Percentiles rank a stretch among this genome's conserved stretches.
Evolutionary conservation across 495 filamentous ascomycete genomes (phyloP).

Genomic region (Rhizodiscina lignyota): DNA sequence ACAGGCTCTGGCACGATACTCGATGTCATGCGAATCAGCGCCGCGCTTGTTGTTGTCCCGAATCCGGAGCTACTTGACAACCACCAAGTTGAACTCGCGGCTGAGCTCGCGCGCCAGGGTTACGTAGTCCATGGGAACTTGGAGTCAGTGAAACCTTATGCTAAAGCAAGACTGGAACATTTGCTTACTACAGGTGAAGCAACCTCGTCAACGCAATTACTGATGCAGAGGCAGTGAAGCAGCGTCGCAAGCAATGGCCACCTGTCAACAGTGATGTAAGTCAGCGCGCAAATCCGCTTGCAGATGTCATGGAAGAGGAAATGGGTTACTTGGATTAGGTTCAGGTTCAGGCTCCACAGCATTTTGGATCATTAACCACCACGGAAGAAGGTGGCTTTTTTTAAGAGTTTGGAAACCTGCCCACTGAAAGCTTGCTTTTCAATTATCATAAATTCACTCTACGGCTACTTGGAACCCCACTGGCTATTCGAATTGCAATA

Average conservation of each 20-base stretch:
- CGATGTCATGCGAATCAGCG: slow-evolving; percentile 49
- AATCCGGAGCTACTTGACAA: slow-evolving; percentile 74
- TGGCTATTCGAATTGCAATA: too few species aligned
- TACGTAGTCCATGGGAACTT: slow-evolving; percentile 52
- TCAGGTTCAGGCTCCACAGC: too few species aligned
- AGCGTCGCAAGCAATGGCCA: slow-evolving; percentile 29
- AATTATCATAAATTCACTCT: too few species aligned
- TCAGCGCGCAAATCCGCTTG: slow-evolving; percentile 22
- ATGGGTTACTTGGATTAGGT: slow-evolving; percentile 43
- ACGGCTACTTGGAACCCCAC: too few species aligned
- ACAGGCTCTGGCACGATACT: slow-evolving; percentile 81
- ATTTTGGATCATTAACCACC: too few species aligned
- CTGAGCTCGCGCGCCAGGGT: slow-evolving; percentile 47
- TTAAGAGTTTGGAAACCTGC: too few species aligned
- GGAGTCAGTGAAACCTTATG: slow-evolving; percentile 29
- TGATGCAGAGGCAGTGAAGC: slow-evolving; percentile 26
- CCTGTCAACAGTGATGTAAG: slow-evolving; percentile 26
- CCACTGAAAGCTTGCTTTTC: too few species aligned
- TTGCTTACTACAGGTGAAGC: slow-evolving; percentile 17
- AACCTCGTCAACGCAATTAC: slow-evolving; percentile 27
- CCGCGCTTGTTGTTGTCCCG: slow-evolving; percentile 70
- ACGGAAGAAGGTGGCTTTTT: too few species aligned
- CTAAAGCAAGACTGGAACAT: neutral
- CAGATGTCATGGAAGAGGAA: slow-evolving; percentile 37
- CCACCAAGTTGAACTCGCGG: slow-evolving; percentile 77